These are phyloP conservation scores for Telopea speciosissima DNA, from an alignment of 177 flowering plant species.

Conservation along the genomic window DNA sequence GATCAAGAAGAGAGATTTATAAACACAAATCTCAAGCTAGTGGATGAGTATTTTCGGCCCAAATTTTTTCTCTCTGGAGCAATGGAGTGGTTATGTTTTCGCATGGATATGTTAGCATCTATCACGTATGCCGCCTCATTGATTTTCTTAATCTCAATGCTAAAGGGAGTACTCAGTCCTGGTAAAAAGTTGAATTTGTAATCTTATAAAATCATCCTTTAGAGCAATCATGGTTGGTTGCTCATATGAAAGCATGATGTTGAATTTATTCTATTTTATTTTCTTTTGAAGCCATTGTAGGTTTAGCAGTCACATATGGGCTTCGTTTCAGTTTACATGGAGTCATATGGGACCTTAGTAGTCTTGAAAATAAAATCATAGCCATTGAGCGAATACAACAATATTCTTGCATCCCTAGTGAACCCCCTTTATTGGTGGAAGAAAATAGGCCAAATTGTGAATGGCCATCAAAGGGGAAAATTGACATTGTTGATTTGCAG, in stretches of 20 bases:
- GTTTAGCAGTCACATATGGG: slow-evolving; percentile 34
- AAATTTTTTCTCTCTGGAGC: slow-evolving; percentile 15
- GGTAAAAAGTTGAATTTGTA: slow-evolving; percentile 7
- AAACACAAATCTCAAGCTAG: no score
- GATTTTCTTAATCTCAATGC: no score
- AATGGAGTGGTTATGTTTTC: slow-evolving; percentile 30
- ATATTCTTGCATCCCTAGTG: slow-evolving; percentile 45
- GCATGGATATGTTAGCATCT: slow-evolving; percentile 1
- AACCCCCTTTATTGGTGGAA: slow-evolving; percentile 14
- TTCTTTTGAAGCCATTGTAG: slow-evolving; percentile 11
- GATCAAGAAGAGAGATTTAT: no score
- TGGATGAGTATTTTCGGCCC: no score
- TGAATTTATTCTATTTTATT: no score
- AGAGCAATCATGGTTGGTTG: not conserved
- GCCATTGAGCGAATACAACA: slow-evolving; percentile 22
- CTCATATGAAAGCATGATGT: not conserved
- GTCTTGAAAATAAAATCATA: slow-evolving; percentile 5
- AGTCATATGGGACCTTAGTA: slow-evolving; percentile 46
- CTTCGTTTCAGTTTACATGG: no score
- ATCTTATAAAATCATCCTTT: no score
- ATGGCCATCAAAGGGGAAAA: no score
- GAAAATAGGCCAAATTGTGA: slow-evolving; percentile 30
- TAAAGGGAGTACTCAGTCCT: no score
- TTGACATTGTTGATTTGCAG: slow-evolving; percentile 33
- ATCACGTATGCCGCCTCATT: slow-evolving; percentile 6